Evolutionary conservation across 768 basidiomycete genomes (phyloP).

Genomic region (Nevesoporus exiguus): DNA sequence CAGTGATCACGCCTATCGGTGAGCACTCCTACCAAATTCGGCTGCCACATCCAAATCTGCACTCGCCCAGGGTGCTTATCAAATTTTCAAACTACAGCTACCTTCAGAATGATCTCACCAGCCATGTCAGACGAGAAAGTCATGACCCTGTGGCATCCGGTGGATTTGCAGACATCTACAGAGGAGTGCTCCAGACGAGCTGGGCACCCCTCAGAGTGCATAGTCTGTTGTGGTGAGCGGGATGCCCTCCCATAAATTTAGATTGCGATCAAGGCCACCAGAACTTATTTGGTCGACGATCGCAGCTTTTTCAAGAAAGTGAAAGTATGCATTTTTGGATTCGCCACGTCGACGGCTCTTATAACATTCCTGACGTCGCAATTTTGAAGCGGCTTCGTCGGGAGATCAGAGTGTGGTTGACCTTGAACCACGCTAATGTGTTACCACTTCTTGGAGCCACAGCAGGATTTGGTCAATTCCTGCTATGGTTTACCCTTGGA

Average conservation of each 20-base stretch:
- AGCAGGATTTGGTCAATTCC: conserved; percentile 25
- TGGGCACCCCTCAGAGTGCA: conserved; percentile 2
- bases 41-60: too few relatives aligned
- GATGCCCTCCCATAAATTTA: neutral
- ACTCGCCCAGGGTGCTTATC: too few relatives aligned
- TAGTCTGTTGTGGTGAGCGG: neutral
- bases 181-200: conserved; percentile 9
- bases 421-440: conserved; percentile 24
- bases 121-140: conserved; percentile 4
- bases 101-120: conserved; percentile 8
- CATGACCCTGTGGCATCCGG: conserved; percentile 14
- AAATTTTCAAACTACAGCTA: too few relatives aligned
- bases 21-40: too few relatives aligned
- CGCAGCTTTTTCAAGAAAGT: conserved; percentile 10
- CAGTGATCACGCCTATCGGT: conserved; percentile 30
- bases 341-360: neutral
- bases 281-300: conserved; percentile 13
- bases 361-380: neutral
- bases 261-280: conserved; percentile 18
- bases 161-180: conserved; percentile 18
- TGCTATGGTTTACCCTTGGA: conserved; percentile 32
- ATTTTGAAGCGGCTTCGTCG: conserved; percentile 25
- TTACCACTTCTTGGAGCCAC: conserved; percentile 15
- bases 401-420: conserved; percentile 29
- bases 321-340: neutral